Percentiles rank a stretch among this genome's conserved stretches.
Evolutionary conservation across 2,329 filamentous ascomycete species (phyloP).

Genomic region (Fusarium mundagurra): DNA sequence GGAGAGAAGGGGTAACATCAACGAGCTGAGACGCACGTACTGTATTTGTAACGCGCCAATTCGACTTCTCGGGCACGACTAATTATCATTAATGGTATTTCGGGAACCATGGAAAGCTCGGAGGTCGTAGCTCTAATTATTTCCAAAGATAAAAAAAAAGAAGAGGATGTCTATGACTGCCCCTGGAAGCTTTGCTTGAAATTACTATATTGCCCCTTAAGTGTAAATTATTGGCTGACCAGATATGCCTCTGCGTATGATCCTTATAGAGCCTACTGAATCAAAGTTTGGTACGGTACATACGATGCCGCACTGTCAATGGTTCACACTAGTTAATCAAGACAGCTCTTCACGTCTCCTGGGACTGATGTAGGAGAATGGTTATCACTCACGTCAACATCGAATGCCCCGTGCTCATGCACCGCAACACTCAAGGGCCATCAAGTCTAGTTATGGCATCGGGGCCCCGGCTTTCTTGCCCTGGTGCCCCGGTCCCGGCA

Average conservation of each 20-base stretch:
- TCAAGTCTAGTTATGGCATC: slow-evolving; percentile 10
- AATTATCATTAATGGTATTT: background rate
- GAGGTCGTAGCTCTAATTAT: background rate
- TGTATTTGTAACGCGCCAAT: slow-evolving; percentile 31
- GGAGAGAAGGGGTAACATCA: slow-evolving; percentile 39
- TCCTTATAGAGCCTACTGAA: background rate
- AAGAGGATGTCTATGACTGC: slow-evolving; percentile 1
- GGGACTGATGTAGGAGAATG: slow-evolving; percentile 18
- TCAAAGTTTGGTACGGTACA: slow-evolving; percentile 9
- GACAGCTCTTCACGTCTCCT: slow-evolving; percentile 12
- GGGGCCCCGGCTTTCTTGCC: slow-evolving; percentile 28
- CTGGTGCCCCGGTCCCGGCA: slow-evolving; percentile 32
- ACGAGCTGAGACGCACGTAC: slow-evolving; percentile 19
- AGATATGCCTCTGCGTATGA: background rate
- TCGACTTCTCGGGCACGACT: slow-evolving; percentile 12
- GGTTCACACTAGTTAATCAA: slow-evolving; percentile 9
- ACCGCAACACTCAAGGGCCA: background rate
- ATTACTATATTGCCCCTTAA: slow-evolving; percentile 20
- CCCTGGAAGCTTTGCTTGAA: slow-evolving; percentile 7
- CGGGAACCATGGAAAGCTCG: slow-evolving; percentile 8
- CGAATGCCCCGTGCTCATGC: slow-evolving; percentile 18
- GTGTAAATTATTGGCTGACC: slow-evolving; percentile 2
- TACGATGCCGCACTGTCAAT: slow-evolving; percentile 16
- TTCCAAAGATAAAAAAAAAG: background rate
- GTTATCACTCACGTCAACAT: slow-evolving; percentile 16